Percentiles rank a stretch among this genome's conserved stretches.
Conservation (phyloP, 2,329 filamentous ascomycete species). For the Trichoderma arundinaceum region DNA sequence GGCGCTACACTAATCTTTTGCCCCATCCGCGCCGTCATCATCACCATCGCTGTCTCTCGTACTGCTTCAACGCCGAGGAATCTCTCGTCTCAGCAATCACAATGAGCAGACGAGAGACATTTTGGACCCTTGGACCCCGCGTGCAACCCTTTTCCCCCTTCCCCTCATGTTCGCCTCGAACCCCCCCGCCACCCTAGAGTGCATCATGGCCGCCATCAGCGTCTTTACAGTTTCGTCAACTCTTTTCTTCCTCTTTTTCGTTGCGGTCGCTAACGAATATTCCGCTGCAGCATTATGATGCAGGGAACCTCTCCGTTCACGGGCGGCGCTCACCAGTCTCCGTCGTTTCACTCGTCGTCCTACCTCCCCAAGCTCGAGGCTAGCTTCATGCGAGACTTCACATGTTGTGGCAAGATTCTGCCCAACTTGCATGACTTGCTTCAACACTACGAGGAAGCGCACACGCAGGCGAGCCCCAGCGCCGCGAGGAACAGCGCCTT, state of each 20-base stretch:
- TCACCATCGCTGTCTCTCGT: neutral
- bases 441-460: constrained; percentile 95
- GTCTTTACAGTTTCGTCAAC: neutral
- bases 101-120: constrained; percentile 17
- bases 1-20: constrained; percentile 11
- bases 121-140: constrained; percentile 27
- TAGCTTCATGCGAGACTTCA: constrained; percentile 97
- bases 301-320: constrained; percentile 89
- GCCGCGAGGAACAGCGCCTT: constrained; percentile 50
- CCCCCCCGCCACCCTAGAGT: constrained; percentile 2
- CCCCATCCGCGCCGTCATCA: neutral
- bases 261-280: neutral
- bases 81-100: neutral
- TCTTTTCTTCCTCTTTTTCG: neutral
- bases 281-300: constrained; percentile 79
- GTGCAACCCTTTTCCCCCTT: neutral
- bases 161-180: constrained; percentile 8
- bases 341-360: constrained; percentile 94
- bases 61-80: neutral
- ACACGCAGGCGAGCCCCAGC: constrained; percentile 70
- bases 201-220: constrained; percentile 18
- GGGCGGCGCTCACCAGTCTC: constrained; percentile 73
- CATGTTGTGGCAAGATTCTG: constrained; percentile 88
- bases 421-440: constrained; percentile 92
- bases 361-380: constrained; percentile 96